Evolutionary conservation across 108 stramenopile species (phyloP).

Genomic region (Cyclostephanos invisitatus): DNA sequence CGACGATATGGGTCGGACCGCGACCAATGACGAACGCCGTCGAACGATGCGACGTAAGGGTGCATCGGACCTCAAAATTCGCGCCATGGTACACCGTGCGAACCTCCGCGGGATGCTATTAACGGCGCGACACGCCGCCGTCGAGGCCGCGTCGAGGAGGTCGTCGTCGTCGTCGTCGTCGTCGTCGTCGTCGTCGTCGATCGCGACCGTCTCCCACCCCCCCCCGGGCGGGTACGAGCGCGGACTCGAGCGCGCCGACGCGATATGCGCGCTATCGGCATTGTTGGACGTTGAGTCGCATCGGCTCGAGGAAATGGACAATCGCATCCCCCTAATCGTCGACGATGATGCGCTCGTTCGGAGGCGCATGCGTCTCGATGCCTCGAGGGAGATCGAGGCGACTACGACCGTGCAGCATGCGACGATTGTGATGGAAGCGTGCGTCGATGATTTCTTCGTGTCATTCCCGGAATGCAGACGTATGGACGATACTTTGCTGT

Average conservation of each 20-base stretch:
- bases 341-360: conserved; percentile 4
- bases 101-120: conserved; percentile 31
- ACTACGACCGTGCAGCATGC: background rate
- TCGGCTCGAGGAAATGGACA: conserved; percentile 23
- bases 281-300: conserved; percentile 24
- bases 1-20: background rate
- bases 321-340: conserved; percentile 9
- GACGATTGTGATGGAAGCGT: conserved; percentile 10
- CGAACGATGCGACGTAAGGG: background rate
- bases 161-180: background rate
- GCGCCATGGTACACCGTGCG: conserved; percentile 36
- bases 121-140: conserved; percentile 23
- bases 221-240: conserved; percentile 6
- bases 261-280: conserved; percentile 25
- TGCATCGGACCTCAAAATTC: conserved; percentile 10
- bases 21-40: conserved; percentile 5
- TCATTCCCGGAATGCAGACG: conserved; percentile 74
- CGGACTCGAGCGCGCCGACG: conserved; percentile 17
- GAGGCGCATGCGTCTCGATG: background rate
- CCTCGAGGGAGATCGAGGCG: conserved; percentile 1
- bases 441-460: conserved; percentile 66
- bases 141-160: too few relatives aligned
- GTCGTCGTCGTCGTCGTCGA: background rate
- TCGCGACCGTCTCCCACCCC: background rate
- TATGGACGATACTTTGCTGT: background rate